Percentiles rank a stretch among this genome's conserved stretches.
Evolutionary conservation across 2,329 filamentous ascomycete genomes (phyloP).

Genomic region (Neonectria punicea): DNA sequence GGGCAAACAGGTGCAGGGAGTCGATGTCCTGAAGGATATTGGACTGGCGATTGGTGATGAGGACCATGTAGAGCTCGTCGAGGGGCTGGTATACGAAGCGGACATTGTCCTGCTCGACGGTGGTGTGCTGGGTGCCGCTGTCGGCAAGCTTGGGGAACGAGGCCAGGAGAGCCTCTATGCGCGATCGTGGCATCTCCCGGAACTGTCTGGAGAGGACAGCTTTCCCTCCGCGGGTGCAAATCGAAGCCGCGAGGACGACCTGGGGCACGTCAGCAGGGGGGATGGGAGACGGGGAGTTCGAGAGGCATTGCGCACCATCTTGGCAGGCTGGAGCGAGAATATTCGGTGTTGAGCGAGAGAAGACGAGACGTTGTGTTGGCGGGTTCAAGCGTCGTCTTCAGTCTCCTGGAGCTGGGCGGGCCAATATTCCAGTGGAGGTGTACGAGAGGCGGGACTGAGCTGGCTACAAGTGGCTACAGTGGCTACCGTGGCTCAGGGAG

Average conservation of each 20-base stretch:
- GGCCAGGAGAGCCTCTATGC: constrained; percentile 95
- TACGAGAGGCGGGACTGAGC: constrained; percentile 31
- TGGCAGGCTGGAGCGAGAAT: constrained; percentile 42
- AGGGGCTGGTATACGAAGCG: constrained; percentile 99
- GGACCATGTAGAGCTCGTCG: constrained; percentile 99
- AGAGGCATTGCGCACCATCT: constrained; percentile 51
- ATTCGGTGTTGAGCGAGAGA: constrained; percentile 31
- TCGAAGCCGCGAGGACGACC: constrained; percentile 98
- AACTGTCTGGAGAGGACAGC: constrained; percentile 98
- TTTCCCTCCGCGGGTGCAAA: constrained; percentile 98
- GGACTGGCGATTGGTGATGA: constrained; percentile 99
- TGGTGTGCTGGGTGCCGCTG: constrained; percentile 96
- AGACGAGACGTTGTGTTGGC: constrained; percentile 34
- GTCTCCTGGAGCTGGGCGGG: constrained; percentile 45
- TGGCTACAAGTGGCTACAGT: constrained; percentile 14
- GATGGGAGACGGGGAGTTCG: not conserved
- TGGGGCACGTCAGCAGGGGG: constrained; percentile 52
- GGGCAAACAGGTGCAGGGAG: constrained; percentile 95
- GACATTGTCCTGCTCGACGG: constrained; percentile 98
- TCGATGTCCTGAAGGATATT: constrained; percentile 99
- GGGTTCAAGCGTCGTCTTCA: constrained; percentile 30
- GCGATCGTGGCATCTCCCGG: constrained; percentile 94
- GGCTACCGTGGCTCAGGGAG: constrained; percentile 19
- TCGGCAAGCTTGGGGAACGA: constrained; percentile 98
- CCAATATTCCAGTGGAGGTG: constrained; percentile 43